These are phyloP conservation scores for Boletus pseudo-olivaceus DNA, from an alignment of 768 basidiomycete genomes.

Conservation along the genomic window DNA sequence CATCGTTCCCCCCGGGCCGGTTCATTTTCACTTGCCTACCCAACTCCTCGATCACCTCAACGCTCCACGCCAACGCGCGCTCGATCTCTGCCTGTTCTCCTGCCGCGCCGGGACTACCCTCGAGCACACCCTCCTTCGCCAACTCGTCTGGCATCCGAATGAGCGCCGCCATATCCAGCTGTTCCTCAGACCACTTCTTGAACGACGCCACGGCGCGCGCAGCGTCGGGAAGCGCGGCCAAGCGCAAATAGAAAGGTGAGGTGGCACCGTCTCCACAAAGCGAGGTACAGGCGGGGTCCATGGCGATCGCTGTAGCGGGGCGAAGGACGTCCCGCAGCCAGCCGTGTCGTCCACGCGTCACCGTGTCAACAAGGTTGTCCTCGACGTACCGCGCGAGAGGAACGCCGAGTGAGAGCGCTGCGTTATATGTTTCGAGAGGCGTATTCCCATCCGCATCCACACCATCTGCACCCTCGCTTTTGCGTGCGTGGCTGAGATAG, in stretches of 20 bases:
- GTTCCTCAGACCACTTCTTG: conserved; percentile 13
- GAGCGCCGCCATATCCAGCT: conserved; percentile 42
- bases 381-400: conserved; percentile 41
- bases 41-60: conserved; percentile 46
- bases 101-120: conserved; percentile 11
- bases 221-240: conserved; percentile 11
- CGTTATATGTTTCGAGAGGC: neutral
- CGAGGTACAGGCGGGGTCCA: neutral
- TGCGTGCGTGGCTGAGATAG: conserved; percentile 1
- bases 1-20: neutral
- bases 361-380: conserved; percentile 36
- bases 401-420: conserved; percentile 24
- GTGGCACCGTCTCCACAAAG: neutral
- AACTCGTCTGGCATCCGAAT: conserved; percentile 41
- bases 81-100: conserved; percentile 31
- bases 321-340: conserved; percentile 30
- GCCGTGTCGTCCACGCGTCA: conserved; percentile 41
- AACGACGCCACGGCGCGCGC: conserved; percentile 2
- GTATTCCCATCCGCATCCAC: neutral
- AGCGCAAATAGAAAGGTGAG: conserved; percentile 12
- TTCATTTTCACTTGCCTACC: neutral
- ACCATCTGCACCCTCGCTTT: neutral
- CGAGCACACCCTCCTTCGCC: conserved; percentile 26
- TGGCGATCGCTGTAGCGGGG: neutral
- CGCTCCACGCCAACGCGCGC: conserved; percentile 54